Evolutionary conservation across 371 early-diverging fungal genomes (phyloP).

Genomic region (Syncephalastrum racemosum): DNA sequence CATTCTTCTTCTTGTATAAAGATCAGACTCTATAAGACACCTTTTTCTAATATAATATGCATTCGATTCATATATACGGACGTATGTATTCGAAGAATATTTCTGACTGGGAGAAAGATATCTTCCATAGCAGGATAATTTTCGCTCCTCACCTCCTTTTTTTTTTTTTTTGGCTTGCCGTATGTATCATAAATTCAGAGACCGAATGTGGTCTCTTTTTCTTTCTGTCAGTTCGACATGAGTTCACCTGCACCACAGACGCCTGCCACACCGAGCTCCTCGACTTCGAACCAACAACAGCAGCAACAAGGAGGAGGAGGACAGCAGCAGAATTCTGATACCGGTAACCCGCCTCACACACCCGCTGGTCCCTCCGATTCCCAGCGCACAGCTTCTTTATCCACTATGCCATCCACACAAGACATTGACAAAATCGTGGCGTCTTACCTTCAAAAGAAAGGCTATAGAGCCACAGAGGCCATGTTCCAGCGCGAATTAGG

Average conservation of each 20-base stretch:
- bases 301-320: neutral
- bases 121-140: no score
- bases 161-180: no score
- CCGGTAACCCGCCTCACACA: neutral
- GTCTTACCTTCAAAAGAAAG: constrained; percentile 42
- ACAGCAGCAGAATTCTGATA: constrained; percentile 5
- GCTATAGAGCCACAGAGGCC: constrained; percentile 30
- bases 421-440: constrained; percentile 37
- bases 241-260: constrained; percentile 10
- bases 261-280: constrained; percentile 1
- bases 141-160: no score
- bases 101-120: no score
- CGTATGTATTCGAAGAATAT: no score
- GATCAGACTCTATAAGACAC: no score
- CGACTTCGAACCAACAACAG: neutral
- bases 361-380: neutral
- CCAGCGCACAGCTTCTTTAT: constrained; percentile 5
- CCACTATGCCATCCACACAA: constrained; percentile 21
- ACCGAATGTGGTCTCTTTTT: no score
- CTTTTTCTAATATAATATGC: no score
- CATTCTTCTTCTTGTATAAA: no score
- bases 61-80: no score
- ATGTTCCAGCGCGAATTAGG: constrained; percentile 31
- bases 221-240: neutral
- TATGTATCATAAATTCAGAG: no score